Evolutionary conservation across 2,329 filamentous ascomycete genomes (phyloP), one percentile per base, ranked within the genome.

Genomic region (Nothophoma quercina): DNA sequence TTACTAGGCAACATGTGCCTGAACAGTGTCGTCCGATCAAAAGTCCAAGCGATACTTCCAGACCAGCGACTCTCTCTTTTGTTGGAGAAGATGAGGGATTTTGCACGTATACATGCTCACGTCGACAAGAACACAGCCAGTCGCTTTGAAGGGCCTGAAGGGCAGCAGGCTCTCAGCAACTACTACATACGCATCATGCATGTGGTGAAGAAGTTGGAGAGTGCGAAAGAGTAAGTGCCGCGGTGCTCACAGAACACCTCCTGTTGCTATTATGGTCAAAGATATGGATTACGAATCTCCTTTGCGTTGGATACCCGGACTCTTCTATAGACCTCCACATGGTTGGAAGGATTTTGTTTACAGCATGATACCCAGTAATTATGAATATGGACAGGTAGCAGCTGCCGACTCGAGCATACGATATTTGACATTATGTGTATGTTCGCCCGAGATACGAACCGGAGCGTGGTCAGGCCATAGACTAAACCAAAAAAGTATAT

Each of bases 1-100:
- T 79, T 96, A 5, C 81, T 98, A 2, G 91, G 91, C 15, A 95
- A 92, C 60, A 77, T 97, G 19, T 92, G 87, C 62, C 79, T 95
- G 22, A 78, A 83, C 45, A 55, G 68, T 7, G 67, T 69, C 2
- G 77, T 82, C 5, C 76, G 79, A 33, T 47, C 62, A 8, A 73
- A 75, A 19, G 71, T 85, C 13, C 74, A 73, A 18, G 22, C 36
- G 8, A 58, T 70, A 8, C 72, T 86, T 22, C 78, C 78, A 2
- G 76, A 77, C 1, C 70, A 78, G 21, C 80, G 76, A 4, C 68
- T 88, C 12, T 62, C 73, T 5, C 65, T 77, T 13, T 72, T 89
- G 15, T 69, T 88, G 19, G 77, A 79, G 7, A 85, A 83, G 2
- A 82, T 88, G 12, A 79, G 84, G 50, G 85, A 88, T 59, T 88